A percentile compares a stretch with the other conserved stretches of the same genome.
phyloP scores from a whole-genome alignment of 2,329 filamentous ascomycete species.

The Phoma herbarum region DNA sequence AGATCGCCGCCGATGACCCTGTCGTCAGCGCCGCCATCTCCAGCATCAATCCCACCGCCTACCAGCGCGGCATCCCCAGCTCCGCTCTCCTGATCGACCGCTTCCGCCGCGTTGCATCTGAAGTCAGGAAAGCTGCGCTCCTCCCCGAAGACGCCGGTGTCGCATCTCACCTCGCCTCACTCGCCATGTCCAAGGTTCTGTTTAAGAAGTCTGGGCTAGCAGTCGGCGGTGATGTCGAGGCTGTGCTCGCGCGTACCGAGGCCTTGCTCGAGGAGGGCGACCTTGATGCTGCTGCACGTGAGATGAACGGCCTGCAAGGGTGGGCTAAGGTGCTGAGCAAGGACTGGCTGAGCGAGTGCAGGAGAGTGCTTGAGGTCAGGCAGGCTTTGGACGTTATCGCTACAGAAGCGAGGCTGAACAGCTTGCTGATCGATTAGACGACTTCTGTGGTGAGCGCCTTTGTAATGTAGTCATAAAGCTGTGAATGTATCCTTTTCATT shows the following conservation, averaged over 20 bases:
- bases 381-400: constrained; percentile 96
- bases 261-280: constrained; percentile 91
- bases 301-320: constrained; percentile 91
- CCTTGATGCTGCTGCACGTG: constrained; percentile 86
- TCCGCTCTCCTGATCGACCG: constrained; percentile 89
- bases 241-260: constrained; percentile 88
- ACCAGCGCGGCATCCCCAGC: constrained; percentile 89
- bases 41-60: constrained; percentile 93
- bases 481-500: constrained; percentile 14
- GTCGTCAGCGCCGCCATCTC: constrained; percentile 93
- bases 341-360: constrained; percentile 91
- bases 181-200: constrained; percentile 89
- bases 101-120: constrained; percentile 89
- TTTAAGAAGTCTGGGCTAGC: constrained; percentile 87
- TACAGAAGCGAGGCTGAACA: constrained; percentile 88
- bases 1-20: constrained; percentile 82
- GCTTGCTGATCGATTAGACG: constrained; percentile 76
- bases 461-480: constrained; percentile 24
- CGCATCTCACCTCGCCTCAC: constrained; percentile 90
- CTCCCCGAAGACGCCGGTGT: constrained; percentile 94
- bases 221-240: constrained; percentile 89
- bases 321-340: constrained; percentile 96
- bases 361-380: constrained; percentile 91
- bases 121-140: constrained; percentile 93
- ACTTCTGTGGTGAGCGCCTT: constrained; percentile 3